A percentile compares a stretch with the other conserved stretches of the same genome.
Evolutionary conservation across 176 grass and related monocot genomes (phyloP).

Genomic region (Zizania latifolia): DNA sequence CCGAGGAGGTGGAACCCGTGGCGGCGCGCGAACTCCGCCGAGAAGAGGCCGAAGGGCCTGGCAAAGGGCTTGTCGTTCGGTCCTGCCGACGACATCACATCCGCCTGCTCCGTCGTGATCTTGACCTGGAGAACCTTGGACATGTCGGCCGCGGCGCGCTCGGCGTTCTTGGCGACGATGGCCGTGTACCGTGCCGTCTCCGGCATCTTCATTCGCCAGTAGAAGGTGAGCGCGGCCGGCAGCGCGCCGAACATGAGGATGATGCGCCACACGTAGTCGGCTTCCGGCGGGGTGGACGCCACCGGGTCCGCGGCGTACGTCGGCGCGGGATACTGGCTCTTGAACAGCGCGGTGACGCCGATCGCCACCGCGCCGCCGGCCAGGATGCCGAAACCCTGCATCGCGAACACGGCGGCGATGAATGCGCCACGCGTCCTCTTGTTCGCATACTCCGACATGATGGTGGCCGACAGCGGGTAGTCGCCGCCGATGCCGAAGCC

Average conservation of each 20-base stretch:
- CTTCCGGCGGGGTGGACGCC: slow-evolving; percentile 29
- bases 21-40: slow-evolving; percentile 8
- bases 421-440: slow-evolving; percentile 61
- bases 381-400: slow-evolving; percentile 76
- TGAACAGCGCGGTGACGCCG: slow-evolving; percentile 28
- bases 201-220: slow-evolving; percentile 55
- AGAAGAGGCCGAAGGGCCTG: slow-evolving; percentile 26
- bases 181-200: slow-evolving; percentile 61
- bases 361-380: slow-evolving; percentile 41
- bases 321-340: slow-evolving; percentile 6
- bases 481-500: slow-evolving; percentile 81
- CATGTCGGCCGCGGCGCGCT: slow-evolving; percentile 47
- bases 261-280: slow-evolving; percentile 50
- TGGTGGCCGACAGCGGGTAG: slow-evolving; percentile 73
- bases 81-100: not conserved
- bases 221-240: slow-evolving; percentile 44
- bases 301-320: slow-evolving; percentile 25
- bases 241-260: slow-evolving; percentile 55
- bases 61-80: not conserved
- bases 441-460: slow-evolving; percentile 80
- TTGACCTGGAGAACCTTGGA: slow-evolving; percentile 36
- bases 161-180: slow-evolving; percentile 36
- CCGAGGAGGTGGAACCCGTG: slow-evolving; percentile 38
- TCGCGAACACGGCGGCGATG: slow-evolving; percentile 75
- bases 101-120: not conserved